phyloP scores from a whole-genome alignment of 208 protist species.

The Leishmania tarentolae region DNA sequence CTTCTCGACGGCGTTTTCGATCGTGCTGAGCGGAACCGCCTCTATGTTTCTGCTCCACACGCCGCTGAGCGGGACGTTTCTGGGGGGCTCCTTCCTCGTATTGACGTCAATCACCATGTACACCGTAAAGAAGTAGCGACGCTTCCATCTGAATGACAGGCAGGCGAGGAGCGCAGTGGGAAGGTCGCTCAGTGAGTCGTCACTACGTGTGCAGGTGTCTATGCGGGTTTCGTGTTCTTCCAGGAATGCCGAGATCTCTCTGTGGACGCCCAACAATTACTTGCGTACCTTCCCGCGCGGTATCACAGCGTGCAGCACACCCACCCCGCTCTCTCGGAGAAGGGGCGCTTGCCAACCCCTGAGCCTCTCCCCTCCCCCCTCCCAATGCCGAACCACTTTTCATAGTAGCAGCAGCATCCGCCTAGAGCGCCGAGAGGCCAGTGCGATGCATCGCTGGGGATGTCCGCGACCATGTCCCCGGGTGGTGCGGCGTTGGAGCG shows the following conservation, averaged over 20 bases:
- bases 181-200: neutral
- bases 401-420: neutral
- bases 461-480: neutral
- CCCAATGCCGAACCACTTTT: neutral
- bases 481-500: neutral
- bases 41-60: constrained; percentile 44
- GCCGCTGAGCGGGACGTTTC: constrained; percentile 29
- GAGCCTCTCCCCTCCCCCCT: neutral
- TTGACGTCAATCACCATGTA: constrained; percentile 39
- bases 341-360: too few species aligned
- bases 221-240: neutral
- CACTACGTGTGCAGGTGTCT: neutral
- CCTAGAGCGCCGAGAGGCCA: neutral
- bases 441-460: neutral
- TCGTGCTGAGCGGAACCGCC: constrained; percentile 45
- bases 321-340: too few species aligned
- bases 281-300: too few species aligned
- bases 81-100: constrained; percentile 33
- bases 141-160: neutral
- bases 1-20: constrained; percentile 57
- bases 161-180: neutral
- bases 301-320: neutral
- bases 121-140: constrained; percentile 14
- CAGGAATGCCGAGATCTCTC: neutral
- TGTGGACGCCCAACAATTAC: too few species aligned